Evolutionary conservation across 2,329 filamentous ascomycete genomes (phyloP), one percentile per base, ranked within the genome.

Genomic region (Hypoxylon sp.): DNA sequence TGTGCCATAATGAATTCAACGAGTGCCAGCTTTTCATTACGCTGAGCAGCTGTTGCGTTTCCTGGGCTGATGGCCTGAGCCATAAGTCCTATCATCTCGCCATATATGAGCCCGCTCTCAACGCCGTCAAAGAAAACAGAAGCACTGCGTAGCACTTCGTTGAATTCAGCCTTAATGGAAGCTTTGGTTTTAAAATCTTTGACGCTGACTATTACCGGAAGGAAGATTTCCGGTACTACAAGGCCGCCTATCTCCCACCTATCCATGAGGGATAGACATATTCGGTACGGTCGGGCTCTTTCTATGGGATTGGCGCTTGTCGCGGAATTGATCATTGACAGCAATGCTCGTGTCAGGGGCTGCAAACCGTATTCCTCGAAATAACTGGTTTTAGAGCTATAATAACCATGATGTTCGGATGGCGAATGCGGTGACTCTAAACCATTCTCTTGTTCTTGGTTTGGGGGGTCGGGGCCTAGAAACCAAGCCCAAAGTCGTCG

Each of bases 121-220:
- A 98, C 95, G 4, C 95, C 95, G 76, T 99, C 96, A 73, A 99
- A 99, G 80, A 99, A 99, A 43, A 96, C 91, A 76, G 92, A 97
- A 4, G 95, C 96, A 77, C 95, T 98, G 72, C 93, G 90, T 72
- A 98, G 86, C 2, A 98, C 94, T 78, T 99, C 96, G 13, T 89
- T 86, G 67, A 96, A 93, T 63, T 95, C 89, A 5, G 86, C 80
- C 74, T 91, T 91, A n/a, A 85, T 86, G 0, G 86, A 80, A 10
- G 91, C 88, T 56, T 83, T 83, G 25, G 83, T 81, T 78, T 94
- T 90, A 80, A 94, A 98, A 49, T 85, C 82, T 71, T 91, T 89
- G 38, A 97, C 90, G 73, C 91, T 97, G 76, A 90, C 87, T 73
- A 99, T 88, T 25, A 95, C 90, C 2, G 94, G 92, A 13, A 98